phyloP scores from a whole-genome alignment of 2,329 filamentous ascomycete genomes.

The Cercospora sesami region DNA sequence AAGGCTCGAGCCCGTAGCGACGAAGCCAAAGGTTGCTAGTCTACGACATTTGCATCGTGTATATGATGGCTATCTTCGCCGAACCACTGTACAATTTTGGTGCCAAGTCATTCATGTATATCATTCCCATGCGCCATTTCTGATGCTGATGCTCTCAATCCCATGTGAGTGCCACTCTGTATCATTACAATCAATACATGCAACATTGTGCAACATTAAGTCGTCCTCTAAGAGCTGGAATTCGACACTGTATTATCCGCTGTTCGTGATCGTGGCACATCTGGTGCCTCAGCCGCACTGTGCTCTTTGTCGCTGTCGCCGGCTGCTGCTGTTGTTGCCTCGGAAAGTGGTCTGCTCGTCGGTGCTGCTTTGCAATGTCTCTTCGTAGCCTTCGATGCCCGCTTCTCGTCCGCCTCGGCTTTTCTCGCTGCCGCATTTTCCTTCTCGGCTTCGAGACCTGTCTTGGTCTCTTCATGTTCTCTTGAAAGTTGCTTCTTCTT shows the following conservation, averaged over 20 bases:
- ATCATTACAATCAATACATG: background rate
- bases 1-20: background rate
- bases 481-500: constrained; percentile 45
- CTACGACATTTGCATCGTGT: background rate
- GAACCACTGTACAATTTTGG: background rate
- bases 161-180: background rate
- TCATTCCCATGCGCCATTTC: background rate
- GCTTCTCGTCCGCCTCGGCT: constrained; percentile 34
- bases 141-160: background rate
- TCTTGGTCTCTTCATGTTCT: constrained; percentile 52
- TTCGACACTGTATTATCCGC: background rate
- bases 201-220: background rate
- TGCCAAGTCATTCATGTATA: background rate
- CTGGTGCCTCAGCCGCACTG: background rate
- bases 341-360: background rate
- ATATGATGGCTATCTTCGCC: background rate
- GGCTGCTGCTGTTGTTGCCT: background rate
- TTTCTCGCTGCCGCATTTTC: constrained; percentile 42
- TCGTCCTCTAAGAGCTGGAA: background rate
- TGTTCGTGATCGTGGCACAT: background rate
- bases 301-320: constrained; percentile 8
- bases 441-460: constrained; percentile 48
- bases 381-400: constrained; percentile 19
- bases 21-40: background rate
- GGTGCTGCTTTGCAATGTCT: background rate